phyloP scores from a whole-genome alignment of 768 basidiomycete species.

The Candolleomyces aberdarensis region DNA sequence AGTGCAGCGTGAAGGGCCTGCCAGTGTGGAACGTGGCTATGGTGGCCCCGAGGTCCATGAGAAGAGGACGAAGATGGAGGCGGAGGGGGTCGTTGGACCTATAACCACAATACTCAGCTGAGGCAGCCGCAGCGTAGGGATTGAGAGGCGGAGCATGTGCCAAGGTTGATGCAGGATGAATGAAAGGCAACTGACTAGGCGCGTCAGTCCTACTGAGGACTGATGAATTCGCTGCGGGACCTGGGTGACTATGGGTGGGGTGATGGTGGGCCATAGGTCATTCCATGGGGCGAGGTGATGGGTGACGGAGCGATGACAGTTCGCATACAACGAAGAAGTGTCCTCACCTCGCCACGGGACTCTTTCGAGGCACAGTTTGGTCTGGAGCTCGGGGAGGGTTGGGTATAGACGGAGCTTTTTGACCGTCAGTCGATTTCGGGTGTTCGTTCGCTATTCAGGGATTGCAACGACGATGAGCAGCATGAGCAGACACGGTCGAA shows the following conservation, averaged over 20 bases:
- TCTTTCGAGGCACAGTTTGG: neutral
- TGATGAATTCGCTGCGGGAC: neutral
- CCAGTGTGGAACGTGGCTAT: constrained; percentile 36
- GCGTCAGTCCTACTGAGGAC: neutral
- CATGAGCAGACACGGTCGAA: neutral
- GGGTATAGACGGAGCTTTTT: neutral
- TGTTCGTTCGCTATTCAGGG: no score
- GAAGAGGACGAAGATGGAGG: neutral
- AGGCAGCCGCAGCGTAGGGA: neutral
- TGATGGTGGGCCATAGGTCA: neutral
- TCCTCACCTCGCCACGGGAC: neutral
- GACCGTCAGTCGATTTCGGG: neutral
- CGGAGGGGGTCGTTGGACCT: neutral
- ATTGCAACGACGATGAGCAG: no score
- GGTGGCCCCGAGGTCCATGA: neutral
- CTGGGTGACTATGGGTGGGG: neutral
- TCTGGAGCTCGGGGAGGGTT: neutral
- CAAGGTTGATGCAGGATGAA: neutral
- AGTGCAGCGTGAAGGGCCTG: constrained; percentile 54
- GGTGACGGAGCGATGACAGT: neutral
- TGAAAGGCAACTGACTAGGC: neutral
- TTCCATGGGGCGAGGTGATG: neutral
- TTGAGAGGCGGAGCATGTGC: neutral
- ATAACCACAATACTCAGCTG: neutral
- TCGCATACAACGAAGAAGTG: neutral